Evolutionary conservation across 768 basidiomycete genomes (phyloP).

Genomic region (Harrya chromipes): DNA sequence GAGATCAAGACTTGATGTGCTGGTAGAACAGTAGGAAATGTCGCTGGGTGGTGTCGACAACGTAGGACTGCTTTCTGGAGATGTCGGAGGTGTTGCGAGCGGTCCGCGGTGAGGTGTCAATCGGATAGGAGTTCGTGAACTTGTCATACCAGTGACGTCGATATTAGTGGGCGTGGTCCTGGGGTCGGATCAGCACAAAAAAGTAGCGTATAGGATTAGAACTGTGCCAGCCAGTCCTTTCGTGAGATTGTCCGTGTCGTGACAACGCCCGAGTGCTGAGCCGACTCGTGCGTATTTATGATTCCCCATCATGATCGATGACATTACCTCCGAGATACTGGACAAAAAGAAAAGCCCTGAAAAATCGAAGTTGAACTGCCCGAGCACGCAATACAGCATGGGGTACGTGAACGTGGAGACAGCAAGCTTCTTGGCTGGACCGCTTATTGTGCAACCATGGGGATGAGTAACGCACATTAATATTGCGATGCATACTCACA

Average conservation of each 20-base stretch:
- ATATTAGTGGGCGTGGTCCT: constrained; percentile 17
- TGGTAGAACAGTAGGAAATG: constrained; percentile 5
- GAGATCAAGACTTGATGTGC: constrained; percentile 8
- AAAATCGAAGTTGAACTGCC: constrained; percentile 1
- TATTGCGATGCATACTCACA: too few relatives aligned
- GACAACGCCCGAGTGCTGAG: background rate
- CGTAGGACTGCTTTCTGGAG: constrained; percentile 18
- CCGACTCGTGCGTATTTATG: constrained; percentile 25
- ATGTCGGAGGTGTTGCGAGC: constrained; percentile 22
- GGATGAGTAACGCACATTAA: constrained; percentile 16
- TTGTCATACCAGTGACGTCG: constrained; percentile 19
- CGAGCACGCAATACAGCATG: background rate
- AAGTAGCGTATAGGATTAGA: constrained; percentile 20
- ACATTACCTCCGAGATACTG: background rate
- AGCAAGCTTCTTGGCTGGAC: constrained; percentile 10
- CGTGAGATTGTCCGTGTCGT: constrained; percentile 13
- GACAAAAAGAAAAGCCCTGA: constrained; percentile 22
- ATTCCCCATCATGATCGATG: constrained; percentile 3
- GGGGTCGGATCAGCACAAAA: constrained; percentile 14
- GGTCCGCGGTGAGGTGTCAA: constrained; percentile 26
- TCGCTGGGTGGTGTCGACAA: constrained; percentile 12
- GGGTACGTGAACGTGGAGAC: constrained; percentile 23
- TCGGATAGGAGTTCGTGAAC: constrained; percentile 24
- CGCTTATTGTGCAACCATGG: constrained; percentile 33
- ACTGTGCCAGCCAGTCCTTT: constrained; percentile 32